A percentile compares a stretch with the other conserved stretches of the same genome.
These are phyloP conservation scores for Ustilago trichophora DNA, from an alignment of 1,284 basidiomycete species.

Conservation along the genomic window DNA sequence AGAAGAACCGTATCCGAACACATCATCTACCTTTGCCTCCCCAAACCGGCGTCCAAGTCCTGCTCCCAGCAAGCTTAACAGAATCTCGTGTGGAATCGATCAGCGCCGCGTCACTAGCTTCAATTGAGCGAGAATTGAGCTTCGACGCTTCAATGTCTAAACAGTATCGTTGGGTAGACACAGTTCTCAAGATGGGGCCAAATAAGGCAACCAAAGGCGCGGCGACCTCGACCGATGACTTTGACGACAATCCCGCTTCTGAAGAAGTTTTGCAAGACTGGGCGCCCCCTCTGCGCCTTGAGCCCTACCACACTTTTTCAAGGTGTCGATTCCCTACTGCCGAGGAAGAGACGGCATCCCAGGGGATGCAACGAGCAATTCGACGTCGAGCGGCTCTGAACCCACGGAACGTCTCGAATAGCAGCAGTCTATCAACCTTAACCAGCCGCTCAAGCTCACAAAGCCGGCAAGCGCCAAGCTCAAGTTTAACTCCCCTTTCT, in stretches of 20 bases:
- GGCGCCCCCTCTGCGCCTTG: conserved; percentile 7
- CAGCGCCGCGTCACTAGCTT: conserved; percentile 5
- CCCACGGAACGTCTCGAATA: background rate
- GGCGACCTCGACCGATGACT: background rate
- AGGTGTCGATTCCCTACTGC: background rate
- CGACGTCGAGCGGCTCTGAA: background rate
- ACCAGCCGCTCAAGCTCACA: background rate
- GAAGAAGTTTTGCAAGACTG: background rate
- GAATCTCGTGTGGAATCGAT: conserved; percentile 8
- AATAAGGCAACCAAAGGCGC: background rate
- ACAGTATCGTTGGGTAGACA: conserved; percentile 19
- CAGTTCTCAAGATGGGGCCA: background rate
- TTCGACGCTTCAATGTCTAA: conserved; percentile 10
- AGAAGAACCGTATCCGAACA: background rate
- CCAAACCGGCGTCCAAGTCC: background rate
- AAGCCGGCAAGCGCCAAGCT: too few relatives aligned
- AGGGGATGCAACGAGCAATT: background rate
- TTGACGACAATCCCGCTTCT: background rate
- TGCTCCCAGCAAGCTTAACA: background rate
- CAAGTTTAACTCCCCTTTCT: too few relatives aligned
- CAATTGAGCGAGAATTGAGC: conserved; percentile 20
- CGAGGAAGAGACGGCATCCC: background rate
- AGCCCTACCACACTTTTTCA: conserved; percentile 9
- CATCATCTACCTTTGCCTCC: background rate
- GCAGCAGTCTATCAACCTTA: background rate